Conservation (phyloP, 1,284 basidiomycete species). For the Tetrapyrgos nigripes region DNA sequence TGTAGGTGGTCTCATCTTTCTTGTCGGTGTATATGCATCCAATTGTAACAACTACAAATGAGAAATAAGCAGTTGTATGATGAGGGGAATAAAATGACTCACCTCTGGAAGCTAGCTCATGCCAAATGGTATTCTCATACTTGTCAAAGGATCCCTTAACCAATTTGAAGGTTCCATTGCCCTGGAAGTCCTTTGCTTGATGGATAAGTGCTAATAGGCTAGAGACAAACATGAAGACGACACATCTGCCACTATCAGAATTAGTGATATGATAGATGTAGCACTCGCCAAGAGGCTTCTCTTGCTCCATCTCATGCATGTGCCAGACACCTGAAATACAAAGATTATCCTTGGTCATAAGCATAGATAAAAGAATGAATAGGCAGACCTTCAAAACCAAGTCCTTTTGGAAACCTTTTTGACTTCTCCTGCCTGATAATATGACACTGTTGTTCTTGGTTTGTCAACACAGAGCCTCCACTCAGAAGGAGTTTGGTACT, state of each 20-base stretch:
- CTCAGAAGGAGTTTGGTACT: background rate
- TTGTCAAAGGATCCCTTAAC: slow-evolving; percentile 5
- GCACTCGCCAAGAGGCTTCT: background rate
- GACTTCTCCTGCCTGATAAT: slow-evolving; percentile 4
- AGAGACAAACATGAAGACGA: slow-evolving; percentile 1
- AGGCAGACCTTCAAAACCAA: slow-evolving; percentile 1
- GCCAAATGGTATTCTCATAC: slow-evolving; percentile 7
- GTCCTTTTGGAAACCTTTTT: slow-evolving; percentile 1
- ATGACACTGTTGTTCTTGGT: background rate
- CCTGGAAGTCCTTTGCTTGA: background rate
- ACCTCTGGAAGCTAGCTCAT: background rate
- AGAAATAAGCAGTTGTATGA: background rate
- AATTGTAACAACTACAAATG: slow-evolving; percentile 7
- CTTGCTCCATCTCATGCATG: background rate
- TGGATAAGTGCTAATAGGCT: background rate
- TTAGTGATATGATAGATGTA: slow-evolving; percentile 7
- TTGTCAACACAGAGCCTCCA: background rate
- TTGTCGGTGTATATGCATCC: background rate
- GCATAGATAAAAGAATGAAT: background rate
- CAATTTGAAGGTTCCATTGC: slow-evolving; percentile 8
- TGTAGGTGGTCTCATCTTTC: slow-evolving; percentile 1
- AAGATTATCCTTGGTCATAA: background rate
- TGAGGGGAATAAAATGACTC: background rate
- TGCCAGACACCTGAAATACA: slow-evolving; percentile 2
- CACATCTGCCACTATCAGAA: background rate